Evolutionary conservation across 192 early-diverging fungal genomes (phyloP).

Genomic region (Coemansia sp.): DNA sequence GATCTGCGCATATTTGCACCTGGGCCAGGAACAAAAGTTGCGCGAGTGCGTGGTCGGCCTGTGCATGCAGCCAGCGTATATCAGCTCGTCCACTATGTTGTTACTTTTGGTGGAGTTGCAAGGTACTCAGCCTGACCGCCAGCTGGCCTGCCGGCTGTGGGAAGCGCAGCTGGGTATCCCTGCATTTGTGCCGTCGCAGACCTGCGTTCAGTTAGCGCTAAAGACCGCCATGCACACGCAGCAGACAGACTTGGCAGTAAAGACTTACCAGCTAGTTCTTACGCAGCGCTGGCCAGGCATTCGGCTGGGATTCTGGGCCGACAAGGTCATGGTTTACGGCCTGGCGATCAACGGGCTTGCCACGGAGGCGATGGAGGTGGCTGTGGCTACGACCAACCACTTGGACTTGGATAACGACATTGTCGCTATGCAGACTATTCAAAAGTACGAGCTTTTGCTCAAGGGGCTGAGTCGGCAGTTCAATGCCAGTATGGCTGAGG

Average conservation of each 20-base stretch:
- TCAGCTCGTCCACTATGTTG: slow-evolving; percentile 22
- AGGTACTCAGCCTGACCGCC: slow-evolving; percentile 25
- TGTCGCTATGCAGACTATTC: slow-evolving; percentile 35
- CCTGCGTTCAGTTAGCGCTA: slow-evolving; percentile 42
- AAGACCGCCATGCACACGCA: slow-evolving; percentile 32
- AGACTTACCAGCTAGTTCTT: slow-evolving; percentile 29
- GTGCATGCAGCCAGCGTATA: slow-evolving; percentile 10
- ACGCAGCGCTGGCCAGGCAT: slow-evolving; percentile 24
- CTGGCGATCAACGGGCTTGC: slow-evolving; percentile 38
- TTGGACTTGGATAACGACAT: not conserved
- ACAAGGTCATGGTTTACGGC: slow-evolving; percentile 51
- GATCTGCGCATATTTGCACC: slow-evolving; percentile 30
- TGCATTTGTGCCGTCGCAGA: slow-evolving; percentile 35
- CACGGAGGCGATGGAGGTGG: slow-evolving; percentile 37
- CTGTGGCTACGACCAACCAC: slow-evolving; percentile 24
- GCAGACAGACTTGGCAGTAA: slow-evolving; percentile 23
- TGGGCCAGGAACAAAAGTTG: slow-evolving; percentile 25
- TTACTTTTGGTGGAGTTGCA: slow-evolving; percentile 30
- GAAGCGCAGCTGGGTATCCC: slow-evolving; percentile 9
- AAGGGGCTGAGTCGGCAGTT: slow-evolving; percentile 35
- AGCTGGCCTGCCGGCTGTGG: slow-evolving; percentile 45
- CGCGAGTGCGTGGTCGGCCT: slow-evolving; percentile 19
- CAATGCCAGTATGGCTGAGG: slow-evolving; percentile 19
- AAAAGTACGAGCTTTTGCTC: slow-evolving; percentile 46
- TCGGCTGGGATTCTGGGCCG: slow-evolving; percentile 38